Percentiles rank a stretch among this genome's conserved stretches.
Conservation (phyloP, 257 asterid species). For the Petunia axillaris region DNA sequence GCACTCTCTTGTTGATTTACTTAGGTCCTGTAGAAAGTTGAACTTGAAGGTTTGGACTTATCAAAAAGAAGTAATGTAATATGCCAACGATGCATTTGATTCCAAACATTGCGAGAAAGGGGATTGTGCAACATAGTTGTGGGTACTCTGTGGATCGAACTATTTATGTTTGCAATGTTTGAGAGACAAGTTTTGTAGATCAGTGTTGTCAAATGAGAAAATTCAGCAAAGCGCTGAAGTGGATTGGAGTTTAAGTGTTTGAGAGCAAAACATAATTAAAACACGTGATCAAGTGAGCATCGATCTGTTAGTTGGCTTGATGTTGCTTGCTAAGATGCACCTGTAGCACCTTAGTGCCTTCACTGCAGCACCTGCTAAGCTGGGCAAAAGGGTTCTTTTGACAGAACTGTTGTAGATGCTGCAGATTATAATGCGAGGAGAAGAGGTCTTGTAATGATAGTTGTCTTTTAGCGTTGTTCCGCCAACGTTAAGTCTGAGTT, state of each 20-base stretch:
- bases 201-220: background rate
- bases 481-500: background rate
- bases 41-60: background rate
- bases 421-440: background rate
- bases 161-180: background rate
- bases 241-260: background rate
- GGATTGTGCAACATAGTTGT: background rate
- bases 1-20: background rate
- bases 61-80: background rate
- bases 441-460: background rate
- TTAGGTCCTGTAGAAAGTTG: background rate
- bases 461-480: background rate
- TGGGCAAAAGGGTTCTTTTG: background rate
- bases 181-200: background rate
- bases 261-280: slow-evolving; percentile 14
- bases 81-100: background rate
- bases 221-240: background rate
- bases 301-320: slow-evolving; percentile 4
- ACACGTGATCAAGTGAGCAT: slow-evolving; percentile 20
- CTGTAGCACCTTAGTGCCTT: slow-evolving; percentile 12
- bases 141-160: slow-evolving; percentile 15
- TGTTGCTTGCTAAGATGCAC: background rate
- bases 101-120: slow-evolving; percentile 3
- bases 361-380: background rate
- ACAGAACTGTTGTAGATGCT: slow-evolving; percentile 2